These are phyloP conservation scores for Dimargaris verticillata DNA, from an alignment of 192 early-diverging fungal genomes.

Conservation along the genomic window DNA sequence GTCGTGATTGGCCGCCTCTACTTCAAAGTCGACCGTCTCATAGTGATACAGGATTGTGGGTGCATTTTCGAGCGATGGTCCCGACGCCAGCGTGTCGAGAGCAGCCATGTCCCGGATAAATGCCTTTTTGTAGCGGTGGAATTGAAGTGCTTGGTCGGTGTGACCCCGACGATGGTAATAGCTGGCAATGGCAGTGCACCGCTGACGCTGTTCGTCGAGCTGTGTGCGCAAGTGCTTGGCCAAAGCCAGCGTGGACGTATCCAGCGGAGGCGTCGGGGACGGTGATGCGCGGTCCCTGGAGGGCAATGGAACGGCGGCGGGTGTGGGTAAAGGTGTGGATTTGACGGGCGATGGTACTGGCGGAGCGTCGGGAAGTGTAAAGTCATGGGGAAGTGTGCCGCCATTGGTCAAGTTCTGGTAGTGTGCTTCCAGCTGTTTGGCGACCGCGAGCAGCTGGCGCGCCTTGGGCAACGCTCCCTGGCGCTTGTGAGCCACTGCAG, in stretches of 20 bases:
- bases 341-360: background rate
- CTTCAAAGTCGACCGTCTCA: background rate
- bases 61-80: background rate
- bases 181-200: background rate
- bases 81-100: background rate
- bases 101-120: background rate
- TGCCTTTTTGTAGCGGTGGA: constrained; percentile 2
- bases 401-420: background rate
- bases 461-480: background rate
- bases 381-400: background rate
- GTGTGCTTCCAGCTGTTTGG: background rate
- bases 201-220: background rate
- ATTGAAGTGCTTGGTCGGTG: background rate
- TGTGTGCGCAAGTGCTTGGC: background rate
- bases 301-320: background rate
- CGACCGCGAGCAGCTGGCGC: background rate
- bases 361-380: background rate
- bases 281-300: background rate
- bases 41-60: background rate
- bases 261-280: background rate
- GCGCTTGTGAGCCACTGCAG: background rate
- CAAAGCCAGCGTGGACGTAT: background rate
- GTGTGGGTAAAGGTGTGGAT: background rate
- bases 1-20: background rate
- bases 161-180: background rate